Base-by-base conservation (phyloP, 345 rosid species). In the Citrus mangshanensis region DNA sequence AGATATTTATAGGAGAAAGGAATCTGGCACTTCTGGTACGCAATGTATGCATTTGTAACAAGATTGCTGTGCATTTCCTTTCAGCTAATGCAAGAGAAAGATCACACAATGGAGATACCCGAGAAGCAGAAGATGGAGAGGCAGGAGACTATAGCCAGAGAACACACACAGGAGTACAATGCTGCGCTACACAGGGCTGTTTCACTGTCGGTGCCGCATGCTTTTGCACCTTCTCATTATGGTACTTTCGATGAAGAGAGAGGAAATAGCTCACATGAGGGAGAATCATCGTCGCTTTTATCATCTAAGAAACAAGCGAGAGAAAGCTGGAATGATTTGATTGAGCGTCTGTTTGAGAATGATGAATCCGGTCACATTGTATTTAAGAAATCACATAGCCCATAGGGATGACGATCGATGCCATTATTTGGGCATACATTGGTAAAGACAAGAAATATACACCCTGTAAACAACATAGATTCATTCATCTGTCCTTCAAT, bases 161-260 rank as follows among this genome's bases (percentile, higher is more conserved):
- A 95, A 59, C 97, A 93, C 77, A 83, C 56, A 0, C 79, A 90
- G 77, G 98, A 95, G 86, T 80, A 95, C 84, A 88, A 78, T 84
- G 98, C 95, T n/a, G 99, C 97, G 1, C 73, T 93, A 68, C 88
- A 90, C 76, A 92, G 97, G 80, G 98, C 97, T 30, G 99, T 88
- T 55, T 88, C 94, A 0, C 82, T 94, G 49, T 82, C 85, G 22
- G 97, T 94, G 75, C 99, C 97, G 4, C 95, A 91, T 76, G 97
- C 95, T 0, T 86, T 73, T 77, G 83, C 87, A 32, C 81, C 91
- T 22, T 93, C 93, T 51, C 85, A 59, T 24, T 96, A 96, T 37
- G 99, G 98, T 24, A 96, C 99, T 59, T 96, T 96, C 18, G 84
- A 87, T 73, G 90, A 84, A 35, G 87, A 86, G 70, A 92, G 90